Conservation (phyloP, 768 basidiomycete genomes). For the Infundibulicybe gibba region DNA sequence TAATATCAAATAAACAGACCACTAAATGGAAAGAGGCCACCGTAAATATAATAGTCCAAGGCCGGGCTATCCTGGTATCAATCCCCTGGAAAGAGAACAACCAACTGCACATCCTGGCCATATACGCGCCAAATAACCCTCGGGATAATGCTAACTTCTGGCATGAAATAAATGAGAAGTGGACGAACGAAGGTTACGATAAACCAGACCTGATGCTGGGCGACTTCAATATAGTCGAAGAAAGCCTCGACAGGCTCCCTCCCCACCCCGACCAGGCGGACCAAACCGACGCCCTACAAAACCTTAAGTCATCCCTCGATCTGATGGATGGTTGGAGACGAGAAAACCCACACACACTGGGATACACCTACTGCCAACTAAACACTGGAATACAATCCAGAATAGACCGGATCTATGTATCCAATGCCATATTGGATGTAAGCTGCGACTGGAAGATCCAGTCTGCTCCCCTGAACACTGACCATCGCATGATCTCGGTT, state of each 20-base stretch:
- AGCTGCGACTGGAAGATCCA: conserved; percentile 20
- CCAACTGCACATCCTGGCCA: conserved; percentile 19
- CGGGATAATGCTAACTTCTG: conserved; percentile 26
- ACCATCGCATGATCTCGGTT: conserved; percentile 26
- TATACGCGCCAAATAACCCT: conserved; percentile 31
- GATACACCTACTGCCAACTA: conserved; percentile 23
- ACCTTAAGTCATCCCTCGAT: conserved; percentile 12
- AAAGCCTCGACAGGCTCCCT: conserved; percentile 30
- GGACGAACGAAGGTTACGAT: conserved; percentile 1
- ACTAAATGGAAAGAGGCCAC: conserved; percentile 10
- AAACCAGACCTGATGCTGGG: conserved; percentile 31
- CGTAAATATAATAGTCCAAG: conserved; percentile 15
- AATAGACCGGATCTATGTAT: conserved; percentile 32
- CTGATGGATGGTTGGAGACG: conserved; percentile 30
- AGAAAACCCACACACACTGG: conserved; percentile 10
- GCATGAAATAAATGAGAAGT: conserved; percentile 10
- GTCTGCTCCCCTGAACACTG: conserved; percentile 14
- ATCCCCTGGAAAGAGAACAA: conserved; percentile 12
- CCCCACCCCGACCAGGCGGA: conserved; percentile 8
- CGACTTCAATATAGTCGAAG: conserved; percentile 40
- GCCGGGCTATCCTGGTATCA: conserved; percentile 16
- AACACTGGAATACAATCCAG: conserved; percentile 17
- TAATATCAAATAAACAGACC: conserved; percentile 26
- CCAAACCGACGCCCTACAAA: conserved; percentile 9
- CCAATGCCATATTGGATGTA: neutral